Base-by-base conservation (phyloP, 495 filamentous ascomycete species). In the Trichoderma reesei region DNA sequence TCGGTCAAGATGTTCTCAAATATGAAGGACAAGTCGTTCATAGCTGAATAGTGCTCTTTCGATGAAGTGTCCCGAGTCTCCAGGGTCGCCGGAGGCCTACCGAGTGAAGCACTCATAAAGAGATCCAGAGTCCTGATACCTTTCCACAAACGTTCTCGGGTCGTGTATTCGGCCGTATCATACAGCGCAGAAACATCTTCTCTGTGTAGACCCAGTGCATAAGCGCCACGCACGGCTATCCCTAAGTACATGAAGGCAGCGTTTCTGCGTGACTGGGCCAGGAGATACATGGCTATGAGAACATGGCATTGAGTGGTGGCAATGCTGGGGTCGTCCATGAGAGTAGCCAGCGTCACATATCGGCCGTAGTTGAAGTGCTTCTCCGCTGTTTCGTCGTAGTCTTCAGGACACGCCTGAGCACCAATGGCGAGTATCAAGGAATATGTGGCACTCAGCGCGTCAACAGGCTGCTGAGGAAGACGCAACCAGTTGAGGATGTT, bases 351-450 rank as follows among this genome's bases (percentile, higher is more conserved):
- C 0, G 76, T 69, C 42, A 70, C 68, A 11, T 67, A 68, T 61
- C 76, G 76, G n/a, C 74, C 78, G 3, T 73, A 75, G 11, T 70
- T 68, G 61, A 78, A 76, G 66, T 76, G 78, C 2, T 63, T 68
- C 48, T 76, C 72, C 10, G 68, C 64, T 33, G 67, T 36, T 16
- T 64, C 63, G 48, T 64, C 48, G 20, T 38, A 26, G 6, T 41
- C 72, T 5, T 65, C 64, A 20, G 61, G 66, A 44, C 65, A 72
- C 16, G 75, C 73, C 59, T 80, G 78, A 1, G 76, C 78, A 33
- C 78, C 76, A 38, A 80, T 75, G 34, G 78, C 78, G 36, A 78
- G 67, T 64, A 76, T 75, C 9, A 80, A 69, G 63, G 77, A 75
- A 37, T 67, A 20, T 20, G 78, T 67, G 3, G 74, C 75, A 37